Conservation (phyloP, 2,329 filamentous ascomycete species). For the Colletotrichum tofieldiae region DNA sequence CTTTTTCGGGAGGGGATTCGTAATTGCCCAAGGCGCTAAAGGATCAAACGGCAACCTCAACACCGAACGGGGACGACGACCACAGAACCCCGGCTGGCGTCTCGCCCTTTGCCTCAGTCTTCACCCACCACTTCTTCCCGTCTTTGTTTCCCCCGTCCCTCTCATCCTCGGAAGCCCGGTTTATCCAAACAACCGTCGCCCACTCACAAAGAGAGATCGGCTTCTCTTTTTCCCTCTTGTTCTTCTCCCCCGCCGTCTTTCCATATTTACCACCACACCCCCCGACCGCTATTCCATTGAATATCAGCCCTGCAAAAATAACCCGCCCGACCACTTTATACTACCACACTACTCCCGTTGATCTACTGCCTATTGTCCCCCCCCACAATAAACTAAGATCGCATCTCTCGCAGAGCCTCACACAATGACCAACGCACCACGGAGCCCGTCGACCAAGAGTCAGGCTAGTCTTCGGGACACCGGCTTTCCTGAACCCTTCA, state of each 20-base stretch:
- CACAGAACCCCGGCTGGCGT: conserved; percentile 22
- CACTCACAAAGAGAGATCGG: conserved; percentile 25
- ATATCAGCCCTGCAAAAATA: conserved; percentile 15
- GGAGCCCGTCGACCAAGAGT: conserved; percentile 39
- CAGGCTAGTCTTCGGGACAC: conserved; percentile 55
- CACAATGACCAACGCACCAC: conserved; percentile 37
- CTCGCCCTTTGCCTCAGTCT: conserved; percentile 25
- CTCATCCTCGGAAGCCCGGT: conserved; percentile 12
- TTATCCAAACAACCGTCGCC: conserved; percentile 14
- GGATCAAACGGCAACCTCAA: conserved; percentile 42
- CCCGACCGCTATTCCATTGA: conserved; percentile 23
- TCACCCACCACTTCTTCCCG: conserved; percentile 9
- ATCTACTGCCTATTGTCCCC: conserved; percentile 1
- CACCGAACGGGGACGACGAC: conserved; percentile 4
- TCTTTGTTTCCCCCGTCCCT: conserved; percentile 19
- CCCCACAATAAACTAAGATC: conserved; percentile 39
- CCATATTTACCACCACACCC: conserved; percentile 17
- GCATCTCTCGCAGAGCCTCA: conserved; percentile 31
- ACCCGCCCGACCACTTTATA: conserved; percentile 2
- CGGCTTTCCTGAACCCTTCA: conserved; percentile 68
- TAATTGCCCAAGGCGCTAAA: conserved; percentile 45
- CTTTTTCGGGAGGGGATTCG: conserved; percentile 41
- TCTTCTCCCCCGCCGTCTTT: not conserved
- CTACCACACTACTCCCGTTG: not conserved
- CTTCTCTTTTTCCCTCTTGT: conserved; percentile 4